Percentiles rank a stretch among this genome's conserved stretches.
Conservation (phyloP, 805 yeast genomes). For the Candida sithepensis region DNA sequence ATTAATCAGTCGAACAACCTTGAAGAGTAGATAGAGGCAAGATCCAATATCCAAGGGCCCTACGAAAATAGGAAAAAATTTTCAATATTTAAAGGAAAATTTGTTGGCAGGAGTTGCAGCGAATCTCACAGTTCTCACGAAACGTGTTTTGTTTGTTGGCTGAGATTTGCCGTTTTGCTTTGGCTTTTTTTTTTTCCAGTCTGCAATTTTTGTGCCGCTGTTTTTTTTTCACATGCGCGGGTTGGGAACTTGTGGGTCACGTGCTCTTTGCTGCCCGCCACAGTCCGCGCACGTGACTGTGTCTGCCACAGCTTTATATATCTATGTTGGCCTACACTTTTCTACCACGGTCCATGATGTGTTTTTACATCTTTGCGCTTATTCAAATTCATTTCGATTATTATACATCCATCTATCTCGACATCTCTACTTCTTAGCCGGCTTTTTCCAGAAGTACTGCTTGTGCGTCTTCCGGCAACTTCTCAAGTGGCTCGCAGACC, state of each 20-base stretch:
- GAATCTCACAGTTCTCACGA: neutral
- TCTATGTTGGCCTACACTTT: no score
- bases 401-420: no score
- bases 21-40: neutral
- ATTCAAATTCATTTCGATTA: no score
- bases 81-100: neutral
- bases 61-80: conserved; percentile 3
- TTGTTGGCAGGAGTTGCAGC: neutral
- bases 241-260: neutral
- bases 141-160: no score
- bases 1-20: neutral
- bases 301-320: no score
- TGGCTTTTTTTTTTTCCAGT: no score
- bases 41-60: neutral
- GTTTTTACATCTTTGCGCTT: no score
- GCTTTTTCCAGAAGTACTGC: conserved; percentile 75
- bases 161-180: no score
- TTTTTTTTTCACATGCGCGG: neutral
- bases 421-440: conserved; percentile 29
- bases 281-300: no score
- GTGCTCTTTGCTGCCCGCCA: no score
- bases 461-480: conserved; percentile 92
- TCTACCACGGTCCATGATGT: no score
- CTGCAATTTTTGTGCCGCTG: neutral
- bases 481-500: conserved; percentile 70